These are phyloP conservation scores for Physcia stellaris DNA, from an alignment of 495 filamentous ascomycete genomes.

Conservation along the genomic window DNA sequence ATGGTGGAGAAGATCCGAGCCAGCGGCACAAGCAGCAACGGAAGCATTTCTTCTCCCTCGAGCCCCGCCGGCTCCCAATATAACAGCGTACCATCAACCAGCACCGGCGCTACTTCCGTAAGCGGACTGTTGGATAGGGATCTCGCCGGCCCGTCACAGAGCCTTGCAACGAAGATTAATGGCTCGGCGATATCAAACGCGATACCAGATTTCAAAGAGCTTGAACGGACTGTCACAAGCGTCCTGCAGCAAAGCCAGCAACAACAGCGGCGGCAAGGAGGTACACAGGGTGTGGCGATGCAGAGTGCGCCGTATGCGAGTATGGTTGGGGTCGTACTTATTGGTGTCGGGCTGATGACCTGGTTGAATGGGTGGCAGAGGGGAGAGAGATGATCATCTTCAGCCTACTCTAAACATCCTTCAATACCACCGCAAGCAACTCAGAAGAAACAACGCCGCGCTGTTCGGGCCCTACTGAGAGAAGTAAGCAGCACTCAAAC, in stretches of 20 bases:
- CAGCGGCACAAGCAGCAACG: conserved; percentile 4
- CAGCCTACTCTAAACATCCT: no score
- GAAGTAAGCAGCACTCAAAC: no score
- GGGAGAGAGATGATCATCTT: conserved; percentile 41
- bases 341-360: conserved; percentile 87
- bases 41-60: not conserved
- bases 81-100: conserved; percentile 1
- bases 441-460: no score
- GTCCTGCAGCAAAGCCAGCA: conserved; percentile 15
- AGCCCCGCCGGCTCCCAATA: not conserved
- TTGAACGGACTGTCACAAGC: not conserved
- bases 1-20: conserved; percentile 71
- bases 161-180: not conserved
- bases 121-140: not conserved
- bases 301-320: conserved; percentile 71
- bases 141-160: not conserved
- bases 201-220: not conserved
- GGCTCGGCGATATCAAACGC: not conserved
- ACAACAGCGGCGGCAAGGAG: conserved; percentile 19
- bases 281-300: conserved; percentile 24
- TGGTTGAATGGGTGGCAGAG: conserved; percentile 84
- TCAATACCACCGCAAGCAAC: no score
- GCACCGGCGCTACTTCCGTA: not conserved
- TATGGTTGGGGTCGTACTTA: conserved; percentile 75
- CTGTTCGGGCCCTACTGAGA: no score